Conservation (phyloP, 352 stramenopile genomes). For the Pythium dissimile region DNA sequence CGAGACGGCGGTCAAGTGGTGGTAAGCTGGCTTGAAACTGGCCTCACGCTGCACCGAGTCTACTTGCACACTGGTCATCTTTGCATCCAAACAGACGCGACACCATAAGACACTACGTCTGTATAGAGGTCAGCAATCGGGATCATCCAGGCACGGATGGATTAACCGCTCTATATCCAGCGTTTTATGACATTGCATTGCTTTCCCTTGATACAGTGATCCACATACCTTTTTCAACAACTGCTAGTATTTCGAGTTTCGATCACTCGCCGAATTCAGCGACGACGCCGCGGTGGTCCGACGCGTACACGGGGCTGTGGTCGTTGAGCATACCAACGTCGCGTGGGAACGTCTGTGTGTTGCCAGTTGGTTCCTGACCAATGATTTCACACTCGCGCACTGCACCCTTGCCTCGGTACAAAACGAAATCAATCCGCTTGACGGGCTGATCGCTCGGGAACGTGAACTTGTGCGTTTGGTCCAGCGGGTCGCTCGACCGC, state of each 20-base stretch:
- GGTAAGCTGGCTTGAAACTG: too few species aligned
- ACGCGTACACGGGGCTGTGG: conserved; percentile 80
- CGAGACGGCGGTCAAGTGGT: conserved; percentile 10
- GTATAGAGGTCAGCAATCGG: too few species aligned
- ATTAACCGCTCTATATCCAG: too few species aligned
- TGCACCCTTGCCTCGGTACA: conserved; percentile 61
- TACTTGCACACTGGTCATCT: too few species aligned
- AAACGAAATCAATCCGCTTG: conserved; percentile 87
- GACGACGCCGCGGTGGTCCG: conserved; percentile 82
- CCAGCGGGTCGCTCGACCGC: conserved; percentile 36
- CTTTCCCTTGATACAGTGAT: too few species aligned
- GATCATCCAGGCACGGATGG: too few species aligned
- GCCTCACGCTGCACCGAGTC: too few species aligned
- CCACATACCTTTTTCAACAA: background rate
- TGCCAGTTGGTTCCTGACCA: conserved; percentile 62
- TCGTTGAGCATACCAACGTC: conserved; percentile 77
- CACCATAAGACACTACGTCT: too few species aligned
- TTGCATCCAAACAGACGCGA: too few species aligned
- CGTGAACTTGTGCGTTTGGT: conserved; percentile 65
- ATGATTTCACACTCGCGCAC: conserved; percentile 75
- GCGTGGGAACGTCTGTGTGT: conserved; percentile 49
- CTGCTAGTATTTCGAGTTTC: background rate
- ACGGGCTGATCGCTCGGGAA: conserved; percentile 82
- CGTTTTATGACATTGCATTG: too few species aligned
- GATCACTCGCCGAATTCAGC: conserved; percentile 39